These are phyloP conservation scores for Arabidopsis arenosa DNA, from an alignment of 345 rosid genomes.

Conservation along the genomic window DNA sequence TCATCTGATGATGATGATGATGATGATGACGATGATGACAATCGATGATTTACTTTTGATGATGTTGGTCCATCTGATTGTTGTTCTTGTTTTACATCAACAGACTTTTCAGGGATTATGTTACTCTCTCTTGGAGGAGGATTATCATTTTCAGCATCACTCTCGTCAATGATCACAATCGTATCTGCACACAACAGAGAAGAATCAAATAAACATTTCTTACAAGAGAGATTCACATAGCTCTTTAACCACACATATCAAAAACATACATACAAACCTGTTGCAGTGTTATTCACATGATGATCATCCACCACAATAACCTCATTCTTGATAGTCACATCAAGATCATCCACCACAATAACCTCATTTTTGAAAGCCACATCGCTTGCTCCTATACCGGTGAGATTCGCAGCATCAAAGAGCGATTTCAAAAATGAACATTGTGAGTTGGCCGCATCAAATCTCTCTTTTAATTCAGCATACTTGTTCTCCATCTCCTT, in stretches of 20 bases:
- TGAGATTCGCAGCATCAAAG: neutral
- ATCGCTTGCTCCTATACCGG: neutral
- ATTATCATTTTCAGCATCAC: conserved; percentile 23
- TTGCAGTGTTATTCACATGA: neutral
- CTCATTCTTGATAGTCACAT: neutral
- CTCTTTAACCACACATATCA: neutral
- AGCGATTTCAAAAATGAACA: neutral
- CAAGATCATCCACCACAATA: conserved; percentile 8
- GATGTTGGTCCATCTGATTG: neutral
- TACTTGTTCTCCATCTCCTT: conserved; percentile 10
- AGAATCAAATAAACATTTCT: neutral
- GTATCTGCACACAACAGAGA: conserved; percentile 20
- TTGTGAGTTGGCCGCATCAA: neutral
- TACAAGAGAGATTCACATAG: neutral
- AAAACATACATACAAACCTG: conserved; percentile 17
- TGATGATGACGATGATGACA: neutral
- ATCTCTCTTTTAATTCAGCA: conserved; percentile 8
- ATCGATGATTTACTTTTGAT: neutral
- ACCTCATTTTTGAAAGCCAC: conserved; percentile 2
- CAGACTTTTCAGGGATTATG: neutral
- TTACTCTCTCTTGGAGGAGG: neutral
- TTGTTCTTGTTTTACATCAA: conserved; percentile 14
- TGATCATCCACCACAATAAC: conserved; percentile 1
- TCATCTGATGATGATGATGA: conserved; percentile 35
- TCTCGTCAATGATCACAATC: conserved; percentile 29